phyloP scores from a whole-genome alignment of 148 eudicot species.

The Pharnaceum exiguum region DNA sequence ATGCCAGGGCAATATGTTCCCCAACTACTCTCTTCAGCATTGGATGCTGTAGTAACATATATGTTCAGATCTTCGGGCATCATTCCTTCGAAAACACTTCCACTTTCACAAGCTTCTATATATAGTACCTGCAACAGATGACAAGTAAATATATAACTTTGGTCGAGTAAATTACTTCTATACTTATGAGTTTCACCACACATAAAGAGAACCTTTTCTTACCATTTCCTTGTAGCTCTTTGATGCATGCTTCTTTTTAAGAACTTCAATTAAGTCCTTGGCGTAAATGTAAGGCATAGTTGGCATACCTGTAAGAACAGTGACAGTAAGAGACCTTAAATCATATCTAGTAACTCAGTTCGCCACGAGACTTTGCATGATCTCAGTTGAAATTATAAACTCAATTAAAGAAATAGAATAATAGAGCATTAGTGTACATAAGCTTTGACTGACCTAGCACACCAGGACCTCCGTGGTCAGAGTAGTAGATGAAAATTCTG shows the following conservation, averaged over 20 bases:
- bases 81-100: constrained; percentile 45
- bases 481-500: constrained; percentile 40
- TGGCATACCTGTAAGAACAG: constrained; percentile 31
- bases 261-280: constrained; percentile 35
- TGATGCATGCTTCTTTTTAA: constrained; percentile 34
- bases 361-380: neutral
- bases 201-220: neutral
- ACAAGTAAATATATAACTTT: too few species aligned
- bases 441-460: constrained; percentile 36
- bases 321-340: too few species aligned
- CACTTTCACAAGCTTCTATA: constrained; percentile 48
- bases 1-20: constrained; percentile 42
- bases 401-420: neutral
- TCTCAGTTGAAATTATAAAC: neutral
- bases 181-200: neutral
- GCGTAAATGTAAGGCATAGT: constrained; percentile 27
- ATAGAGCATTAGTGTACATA: neutral
- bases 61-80: constrained; percentile 41
- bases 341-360: too few species aligned
- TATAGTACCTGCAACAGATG: constrained; percentile 30
- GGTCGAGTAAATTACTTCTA: neutral
- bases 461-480: constrained; percentile 56
- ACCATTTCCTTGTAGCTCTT: constrained; percentile 48
- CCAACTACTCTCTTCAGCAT: constrained; percentile 47
- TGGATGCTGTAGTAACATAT: constrained; percentile 48